Conservation (phyloP, 2,329 filamentous ascomycete genomes). For the Tolypocladium cylindrosporum region DNA sequence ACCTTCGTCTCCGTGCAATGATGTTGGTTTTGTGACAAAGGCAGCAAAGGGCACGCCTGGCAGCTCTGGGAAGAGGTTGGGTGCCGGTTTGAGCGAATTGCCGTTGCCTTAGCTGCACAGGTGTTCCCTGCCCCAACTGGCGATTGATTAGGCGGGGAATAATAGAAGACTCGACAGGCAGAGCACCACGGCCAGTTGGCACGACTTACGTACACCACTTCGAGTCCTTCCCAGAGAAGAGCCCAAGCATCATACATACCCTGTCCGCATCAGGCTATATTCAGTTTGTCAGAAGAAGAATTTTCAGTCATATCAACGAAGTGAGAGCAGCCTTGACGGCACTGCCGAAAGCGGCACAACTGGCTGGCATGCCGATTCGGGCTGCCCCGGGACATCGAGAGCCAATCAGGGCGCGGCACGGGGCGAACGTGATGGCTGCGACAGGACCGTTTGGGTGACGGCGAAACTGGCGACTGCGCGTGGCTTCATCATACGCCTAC, state of each 20-base stretch:
- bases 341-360: background rate
- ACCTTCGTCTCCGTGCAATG: background rate
- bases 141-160: background rate
- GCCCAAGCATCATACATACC: background rate
- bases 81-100: background rate
- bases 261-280: background rate
- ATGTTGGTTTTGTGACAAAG: background rate
- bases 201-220: too few species aligned
- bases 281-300: background rate
- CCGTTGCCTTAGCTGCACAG: background rate
- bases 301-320: background rate
- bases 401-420: slow-evolving; percentile 8
- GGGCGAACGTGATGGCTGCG: slow-evolving; percentile 12
- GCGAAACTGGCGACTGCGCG: background rate
- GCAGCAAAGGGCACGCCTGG: background rate
- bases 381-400: background rate
- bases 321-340: background rate
- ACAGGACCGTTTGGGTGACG: background rate
- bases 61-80: background rate
- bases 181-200: background rate
- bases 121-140: background rate
- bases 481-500: background rate
- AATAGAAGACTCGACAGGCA: background rate
- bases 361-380: background rate
- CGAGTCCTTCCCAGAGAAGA: background rate